Percentiles rank a stretch among this genome's conserved stretches.
These are phyloP conservation scores for Macroventuria anomochaeta DNA, from an alignment of 2,329 filamentous ascomycete species.

Conservation along the genomic window DNA sequence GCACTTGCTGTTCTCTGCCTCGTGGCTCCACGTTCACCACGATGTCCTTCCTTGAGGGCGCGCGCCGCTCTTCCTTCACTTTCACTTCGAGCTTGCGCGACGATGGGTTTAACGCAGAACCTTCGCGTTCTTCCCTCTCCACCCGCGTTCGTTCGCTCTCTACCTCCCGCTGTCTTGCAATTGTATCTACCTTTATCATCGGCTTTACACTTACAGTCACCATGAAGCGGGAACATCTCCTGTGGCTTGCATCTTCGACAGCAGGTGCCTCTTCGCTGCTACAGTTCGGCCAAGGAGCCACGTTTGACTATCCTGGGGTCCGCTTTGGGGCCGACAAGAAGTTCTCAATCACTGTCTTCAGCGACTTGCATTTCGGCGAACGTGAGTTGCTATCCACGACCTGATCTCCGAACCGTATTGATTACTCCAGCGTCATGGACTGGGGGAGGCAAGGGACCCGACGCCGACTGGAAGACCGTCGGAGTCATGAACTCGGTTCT, in stretches of 20 bases:
- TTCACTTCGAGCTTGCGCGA: not conserved
- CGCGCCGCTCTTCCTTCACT: conserved; percentile 8
- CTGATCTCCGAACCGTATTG: not conserved
- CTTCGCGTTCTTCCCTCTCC: not conserved
- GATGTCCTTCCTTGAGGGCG: conserved; percentile 3
- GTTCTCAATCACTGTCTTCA: conserved; percentile 66
- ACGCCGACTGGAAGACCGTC: conserved; percentile 64
- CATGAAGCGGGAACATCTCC: conserved; percentile 26
- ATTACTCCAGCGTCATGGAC: conserved; percentile 19
- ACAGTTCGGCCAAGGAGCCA: not conserved
- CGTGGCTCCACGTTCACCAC: conserved; percentile 2
- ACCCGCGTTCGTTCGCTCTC: conserved; percentile 1
- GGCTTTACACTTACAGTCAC: conserved; percentile 19
- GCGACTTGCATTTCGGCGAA: conserved; percentile 76
- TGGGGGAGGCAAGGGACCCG: conserved; percentile 7
- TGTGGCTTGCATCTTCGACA: conserved; percentile 19
- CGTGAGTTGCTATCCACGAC: conserved; percentile 52
- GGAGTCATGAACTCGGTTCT: conserved; percentile 66
- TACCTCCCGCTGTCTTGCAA: not conserved
- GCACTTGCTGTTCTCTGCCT: not conserved
- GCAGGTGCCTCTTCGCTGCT: conserved; percentile 11
- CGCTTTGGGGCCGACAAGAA: conserved; percentile 42
- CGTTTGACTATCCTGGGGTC: conserved; percentile 32
- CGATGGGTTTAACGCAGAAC: not conserved
- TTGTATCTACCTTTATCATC: conserved; percentile 19